Conservation (phyloP, 345 rosid species). For the Corchorus olitorius region DNA sequence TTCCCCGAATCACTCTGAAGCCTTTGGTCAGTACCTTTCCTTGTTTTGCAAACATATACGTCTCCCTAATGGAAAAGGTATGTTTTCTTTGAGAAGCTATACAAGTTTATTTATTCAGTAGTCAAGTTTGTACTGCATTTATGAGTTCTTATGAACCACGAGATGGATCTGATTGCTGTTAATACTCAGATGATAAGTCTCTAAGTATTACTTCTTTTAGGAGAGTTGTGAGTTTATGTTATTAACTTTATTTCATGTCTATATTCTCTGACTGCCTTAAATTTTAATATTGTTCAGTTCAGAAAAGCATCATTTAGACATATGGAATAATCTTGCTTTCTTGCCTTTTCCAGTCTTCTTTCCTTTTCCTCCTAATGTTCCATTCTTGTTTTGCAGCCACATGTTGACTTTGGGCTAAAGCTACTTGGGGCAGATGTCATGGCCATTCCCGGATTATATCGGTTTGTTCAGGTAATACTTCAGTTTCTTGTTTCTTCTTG, state of each 20-base stretch:
- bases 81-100: constrained; percentile 11
- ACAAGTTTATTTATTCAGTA: neutral
- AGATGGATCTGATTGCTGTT: neutral
- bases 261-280: neutral
- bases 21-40: constrained; percentile 90
- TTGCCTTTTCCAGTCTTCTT: neutral
- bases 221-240: neutral
- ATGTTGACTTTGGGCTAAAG: constrained; percentile 92
- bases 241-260: neutral
- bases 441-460: constrained; percentile 91
- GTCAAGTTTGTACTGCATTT: neutral
- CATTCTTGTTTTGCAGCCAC: constrained; percentile 60
- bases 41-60: constrained; percentile 87
- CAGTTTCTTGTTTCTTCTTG: constrained; percentile 2
- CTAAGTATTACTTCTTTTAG: neutral
- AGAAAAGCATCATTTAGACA: neutral
- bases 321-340: neutral
- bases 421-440: constrained; percentile 88
- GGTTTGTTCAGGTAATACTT: constrained; percentile 69
- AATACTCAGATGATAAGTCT: neutral
- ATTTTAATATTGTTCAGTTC: neutral
- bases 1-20: constrained; percentile 90
- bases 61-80: constrained; percentile 96
- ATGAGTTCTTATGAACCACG: neutral
- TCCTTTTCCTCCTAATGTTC: constrained; percentile 5